phyloP scores from a whole-genome alignment of 1,284 basidiomycete genomes.

The Marasmius fiardii region DNA sequence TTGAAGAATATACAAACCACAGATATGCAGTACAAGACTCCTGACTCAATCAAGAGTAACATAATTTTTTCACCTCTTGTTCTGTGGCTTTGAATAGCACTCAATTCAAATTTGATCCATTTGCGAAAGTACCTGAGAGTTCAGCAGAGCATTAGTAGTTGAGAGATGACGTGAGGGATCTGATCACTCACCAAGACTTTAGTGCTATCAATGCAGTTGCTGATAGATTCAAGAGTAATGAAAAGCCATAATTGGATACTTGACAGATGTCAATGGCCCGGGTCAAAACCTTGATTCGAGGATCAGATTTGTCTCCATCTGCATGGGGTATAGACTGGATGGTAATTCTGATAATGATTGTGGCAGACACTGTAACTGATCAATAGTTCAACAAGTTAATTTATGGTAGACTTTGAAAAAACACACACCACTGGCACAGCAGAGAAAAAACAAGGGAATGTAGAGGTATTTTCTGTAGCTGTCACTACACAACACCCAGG shows the following conservation, averaged over 20 bases:
- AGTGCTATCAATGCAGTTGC: neutral
- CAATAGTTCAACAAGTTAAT: neutral
- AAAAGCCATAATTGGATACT: neutral
- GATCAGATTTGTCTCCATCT: neutral
- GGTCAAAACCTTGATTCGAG: neutral
- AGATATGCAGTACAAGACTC: slow-evolving; percentile 1
- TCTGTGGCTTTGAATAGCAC: neutral
- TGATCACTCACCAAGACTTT: neutral
- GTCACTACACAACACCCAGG: slow-evolving; percentile 1
- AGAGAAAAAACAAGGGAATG: neutral
- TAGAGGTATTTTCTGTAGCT: neutral
- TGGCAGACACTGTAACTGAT: neutral
- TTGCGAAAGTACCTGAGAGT: neutral
- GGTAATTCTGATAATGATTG: neutral
- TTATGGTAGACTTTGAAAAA: no score
- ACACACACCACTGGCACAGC: neutral
- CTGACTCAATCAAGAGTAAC: slow-evolving; percentile 1
- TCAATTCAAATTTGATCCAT: neutral
- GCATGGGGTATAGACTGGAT: neutral
- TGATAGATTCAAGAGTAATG: neutral
- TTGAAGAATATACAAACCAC: neutral
- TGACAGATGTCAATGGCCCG: slow-evolving; percentile 4
- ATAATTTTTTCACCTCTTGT: neutral
- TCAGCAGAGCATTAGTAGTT: neutral
- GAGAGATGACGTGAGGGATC: neutral